Evolutionary conservation across 169 alveolate species (phyloP), one percentile per base, ranked within the genome.

Genomic region (Plasmodium chabaudi): DNA sequence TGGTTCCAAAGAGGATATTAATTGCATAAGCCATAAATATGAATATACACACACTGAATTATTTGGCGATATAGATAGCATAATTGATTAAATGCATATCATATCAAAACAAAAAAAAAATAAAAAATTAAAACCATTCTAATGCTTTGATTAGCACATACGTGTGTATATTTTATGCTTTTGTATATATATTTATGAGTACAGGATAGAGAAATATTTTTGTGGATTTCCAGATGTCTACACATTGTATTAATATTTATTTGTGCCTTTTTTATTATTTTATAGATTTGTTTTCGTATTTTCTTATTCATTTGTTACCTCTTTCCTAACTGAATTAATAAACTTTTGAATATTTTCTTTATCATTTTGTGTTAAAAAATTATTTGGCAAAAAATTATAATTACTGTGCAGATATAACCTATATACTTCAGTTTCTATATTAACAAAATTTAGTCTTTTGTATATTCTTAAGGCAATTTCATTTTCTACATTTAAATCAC

Each of bases 391-490:
- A 68, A 63, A 49, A 57, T 77, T 57, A 77, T 63, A 77, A 77
- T 64, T 77, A 46, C 70, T 46, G 68, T 77, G 70, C 49, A 77
- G 64, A 44, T 77, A 46, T 87, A 72, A 67, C 70, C 96, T 89
- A 64, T 91, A 93, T 7, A 87, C 79, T 44, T 86, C 70, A 1
- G 94, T 90, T 25, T 71, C 60, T 9, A 93, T 94, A 2, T 65
- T 74, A 21, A 67, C 57, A 69, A 93, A 93, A n/a, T 92, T 92
- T 49, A 93, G 69, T 47, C 79, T 88, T 86, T 91, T 73, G 73
- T 93, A 93, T 46, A 92, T 69, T 23, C 75, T 75, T 42, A 87
- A 47, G 5, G 96, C 96, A 15, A 93, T 59, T n/a, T 93, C 94
- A 63, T 93, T 93, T 59, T 88, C 93, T 53, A 89, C 74, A 6